Percentiles rank a stretch among this genome's conserved stretches.
These are phyloP conservation scores for Lachnellula arida DNA, from an alignment of 2,329 filamentous ascomycete genomes.

Conservation along the genomic window DNA sequence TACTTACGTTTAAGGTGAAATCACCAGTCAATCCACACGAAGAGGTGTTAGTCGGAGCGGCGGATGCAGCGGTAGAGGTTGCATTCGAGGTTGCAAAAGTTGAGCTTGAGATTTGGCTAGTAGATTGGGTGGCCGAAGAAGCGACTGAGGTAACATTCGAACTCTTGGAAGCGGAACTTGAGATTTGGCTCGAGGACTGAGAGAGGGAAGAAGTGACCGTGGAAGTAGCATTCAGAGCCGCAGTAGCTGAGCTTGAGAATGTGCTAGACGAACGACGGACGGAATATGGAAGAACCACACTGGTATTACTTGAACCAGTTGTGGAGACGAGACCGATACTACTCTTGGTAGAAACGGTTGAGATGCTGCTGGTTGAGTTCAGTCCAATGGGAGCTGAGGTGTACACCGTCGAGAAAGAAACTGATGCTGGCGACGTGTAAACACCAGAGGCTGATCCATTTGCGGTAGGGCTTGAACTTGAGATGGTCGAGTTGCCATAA, in stretches of 20 bases:
- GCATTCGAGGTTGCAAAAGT: not conserved
- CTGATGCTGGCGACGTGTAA: not conserved
- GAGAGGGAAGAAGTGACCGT: not conserved
- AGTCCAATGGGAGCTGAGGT: not conserved
- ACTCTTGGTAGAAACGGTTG: not conserved
- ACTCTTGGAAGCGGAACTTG: not conserved
- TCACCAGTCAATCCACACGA: constrained; percentile 26
- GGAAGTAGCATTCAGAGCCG: not conserved
- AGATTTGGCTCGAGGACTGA: not conserved
- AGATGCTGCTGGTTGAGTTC: not conserved
- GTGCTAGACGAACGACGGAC: not conserved
- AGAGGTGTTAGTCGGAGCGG: constrained; percentile 7
- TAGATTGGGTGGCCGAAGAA: not conserved
- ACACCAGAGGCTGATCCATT: not conserved
- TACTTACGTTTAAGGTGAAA: constrained; percentile 27
- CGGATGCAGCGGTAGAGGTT: constrained; percentile 9
- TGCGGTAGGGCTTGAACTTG: not conserved
- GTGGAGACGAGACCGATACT: not conserved
- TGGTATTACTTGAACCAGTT: not conserved
- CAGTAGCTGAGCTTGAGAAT: not conserved
- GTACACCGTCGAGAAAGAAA: not conserved
- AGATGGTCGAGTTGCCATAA: not conserved
- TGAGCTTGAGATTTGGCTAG: not conserved
- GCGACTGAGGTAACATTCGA: not conserved
- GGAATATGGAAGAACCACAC: not conserved